phyloP scores from a whole-genome alignment of 225 moss, liverwort and hornwort genomes.

The Climacium dendroides region DNA sequence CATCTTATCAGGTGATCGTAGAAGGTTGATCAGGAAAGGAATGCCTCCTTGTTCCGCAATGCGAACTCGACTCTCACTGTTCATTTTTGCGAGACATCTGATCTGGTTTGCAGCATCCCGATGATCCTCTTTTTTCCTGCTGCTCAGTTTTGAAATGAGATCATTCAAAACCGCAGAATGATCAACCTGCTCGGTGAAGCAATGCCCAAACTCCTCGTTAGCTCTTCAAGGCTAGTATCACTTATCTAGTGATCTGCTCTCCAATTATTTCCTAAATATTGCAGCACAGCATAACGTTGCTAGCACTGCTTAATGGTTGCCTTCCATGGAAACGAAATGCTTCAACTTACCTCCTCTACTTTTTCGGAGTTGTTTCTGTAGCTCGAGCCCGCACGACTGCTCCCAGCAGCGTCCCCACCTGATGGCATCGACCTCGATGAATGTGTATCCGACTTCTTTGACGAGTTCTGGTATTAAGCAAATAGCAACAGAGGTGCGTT shows the following conservation, averaged over 20 bases:
- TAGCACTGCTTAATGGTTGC: neutral
- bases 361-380: neutral
- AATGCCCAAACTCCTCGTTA: neutral
- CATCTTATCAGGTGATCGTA: conserved; percentile 42
- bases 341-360: conserved; percentile 6
- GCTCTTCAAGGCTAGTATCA: neutral
- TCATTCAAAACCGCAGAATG: neutral
- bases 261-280: neutral
- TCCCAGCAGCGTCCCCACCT: neutral
- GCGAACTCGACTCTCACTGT: conserved; percentile 43
- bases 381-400: neutral
- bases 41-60: conserved; percentile 72
- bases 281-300: neutral
- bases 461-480: neutral
- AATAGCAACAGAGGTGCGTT: neutral
- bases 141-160: conserved; percentile 15
- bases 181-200: conserved; percentile 11
- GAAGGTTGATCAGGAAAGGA: conserved; percentile 44
- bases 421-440: conserved; percentile 6
- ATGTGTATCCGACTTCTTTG: neutral
- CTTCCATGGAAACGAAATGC: neutral
- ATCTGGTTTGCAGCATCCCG: conserved; percentile 25
- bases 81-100: conserved; percentile 49
- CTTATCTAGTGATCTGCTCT: neutral
- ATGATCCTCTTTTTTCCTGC: conserved; percentile 1